Evolutionary conservation across 345 rosid species (phyloP), one percentile per base, ranked within the genome.

Genomic region (Eucalyptus sideroxylon): DNA sequence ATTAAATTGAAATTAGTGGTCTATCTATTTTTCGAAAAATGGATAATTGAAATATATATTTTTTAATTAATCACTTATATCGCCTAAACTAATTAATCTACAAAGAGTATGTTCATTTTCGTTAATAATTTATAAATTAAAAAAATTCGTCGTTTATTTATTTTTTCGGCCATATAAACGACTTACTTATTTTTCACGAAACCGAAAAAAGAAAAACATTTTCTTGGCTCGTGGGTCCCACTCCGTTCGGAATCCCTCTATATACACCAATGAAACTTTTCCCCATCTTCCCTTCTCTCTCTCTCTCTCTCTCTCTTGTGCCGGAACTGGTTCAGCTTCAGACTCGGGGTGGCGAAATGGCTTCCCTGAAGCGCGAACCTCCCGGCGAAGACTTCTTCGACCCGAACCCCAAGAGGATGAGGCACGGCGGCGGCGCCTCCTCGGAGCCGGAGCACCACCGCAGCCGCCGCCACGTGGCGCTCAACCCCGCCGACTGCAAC

Each of bases 401-500:
- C 86, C 49, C 16, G n/a, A 50, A 77, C 50, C 51, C 23, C 44
- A 91, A 92, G 90, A 90, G 45, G 86, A 44, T 51, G 62, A 91
- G 88, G 87, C 6, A 62, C 51, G 86, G 62, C 67, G 86, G 62
- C 67, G 45, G 16, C 37, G 19, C 27, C 37, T 19, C 34, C 23
- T 40, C 51, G 16, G 90, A 87, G 53, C 24, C 50, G 47, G 56
- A 24, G 47, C 31, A 86, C 45, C 44, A 51, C 77, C 89, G 37
- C 87, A 4, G 1, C 69, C 65, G 7, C 65, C 69, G 4, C 69
- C 91, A 88, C 7, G 90, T 90, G 85, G 90, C 88, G 49, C 92
- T 93, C 89, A 92, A 91, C 90, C 90, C 89, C 31, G 90, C 90
- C 47, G 93, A 91, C 45, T 93, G 92, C 91, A 49, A 47, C 90